Evolutionary conservation across 179 eudicot genomes (phyloP), one percentile per base, ranked within the genome.

Genomic region (Vitellaria paradoxa): DNA sequence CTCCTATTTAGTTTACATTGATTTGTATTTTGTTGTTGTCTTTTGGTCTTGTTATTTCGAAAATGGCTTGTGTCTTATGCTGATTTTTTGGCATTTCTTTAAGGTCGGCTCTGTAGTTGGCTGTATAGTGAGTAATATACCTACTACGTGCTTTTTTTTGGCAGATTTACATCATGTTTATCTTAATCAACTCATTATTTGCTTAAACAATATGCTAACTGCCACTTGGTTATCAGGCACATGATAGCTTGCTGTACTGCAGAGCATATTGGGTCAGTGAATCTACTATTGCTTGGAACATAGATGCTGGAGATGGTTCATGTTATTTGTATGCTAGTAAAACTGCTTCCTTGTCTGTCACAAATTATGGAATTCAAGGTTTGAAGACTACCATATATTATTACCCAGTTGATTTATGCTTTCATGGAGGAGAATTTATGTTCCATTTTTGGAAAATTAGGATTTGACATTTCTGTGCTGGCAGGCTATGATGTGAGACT

Each of bases 261-360:
- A 89, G 91, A 85, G 99, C 99, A 70, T 96, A 89, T 78, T 96
- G 98, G 98, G 97, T 92, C n/a, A 86, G 89, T 84, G 81, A 82
- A 81, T 85, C 83, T 45, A 56, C 78, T 40, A 86, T 96, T 88
- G 97, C 94, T 63, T 96, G 97, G 97, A 87, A 93, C 81, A 82
- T 85, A 67, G 97, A 90, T 72, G 71, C 69, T 64, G 86, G 85
- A 74, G 84, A 86, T 74, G 90, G 89, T 84, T 87, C 92, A 18
- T 88, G 85, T 82, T 91, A 76, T 81, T 76, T 93, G 57, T 91
- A 85, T 76, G 95, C 94, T 37, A 96, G 99, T 85, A 82, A 86
- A 84, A 81, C 81, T 82, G 99, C 97, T 69, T 75, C 82, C 11
- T 82, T 96, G 52, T 85, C 84, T 50, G 82, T 82, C 24, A 82